Evolutionary conservation across 2,329 filamentous ascomycete genomes (phyloP).

Genomic region (Ophiostoma angusticollis): DNA sequence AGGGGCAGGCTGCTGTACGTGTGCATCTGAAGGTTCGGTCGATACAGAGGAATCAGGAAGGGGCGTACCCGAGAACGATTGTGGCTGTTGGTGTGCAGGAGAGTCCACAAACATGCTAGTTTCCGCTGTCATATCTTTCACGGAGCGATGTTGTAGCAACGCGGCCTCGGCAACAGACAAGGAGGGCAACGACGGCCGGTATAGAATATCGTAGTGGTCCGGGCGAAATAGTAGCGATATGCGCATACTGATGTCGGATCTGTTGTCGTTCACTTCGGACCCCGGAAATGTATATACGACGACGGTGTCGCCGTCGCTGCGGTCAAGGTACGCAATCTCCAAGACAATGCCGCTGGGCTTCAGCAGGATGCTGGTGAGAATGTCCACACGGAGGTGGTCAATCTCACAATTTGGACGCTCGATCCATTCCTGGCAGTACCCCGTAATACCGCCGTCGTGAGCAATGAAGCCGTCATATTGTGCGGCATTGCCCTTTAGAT

Average conservation of each 20-base stretch:
- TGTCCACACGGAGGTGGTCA: slow-evolving; percentile 73
- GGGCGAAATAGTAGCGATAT: slow-evolving; percentile 53
- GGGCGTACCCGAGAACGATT: too few species aligned
- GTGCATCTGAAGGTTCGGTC: too few species aligned
- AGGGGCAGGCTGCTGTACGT: too few species aligned
- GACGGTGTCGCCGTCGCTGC: slow-evolving; percentile 63
- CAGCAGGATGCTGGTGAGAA: slow-evolving; percentile 66
- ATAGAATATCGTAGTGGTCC: slow-evolving; percentile 90
- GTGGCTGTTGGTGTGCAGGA: too few species aligned
- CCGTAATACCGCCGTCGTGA: slow-evolving; percentile 43
- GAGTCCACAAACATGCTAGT: too few species aligned
- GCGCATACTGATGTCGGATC: slow-evolving; percentile 34
- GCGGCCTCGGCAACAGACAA: slow-evolving; percentile 1
- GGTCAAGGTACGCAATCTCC: slow-evolving; percentile 84
- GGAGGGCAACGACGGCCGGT: slow-evolving; percentile 27
- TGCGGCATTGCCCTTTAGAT: slow-evolving; percentile 61
- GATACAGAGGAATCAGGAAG: too few species aligned
- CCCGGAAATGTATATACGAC: slow-evolving; percentile 59
- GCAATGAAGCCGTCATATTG: slow-evolving; percentile 62
- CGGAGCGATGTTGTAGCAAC: neutral
- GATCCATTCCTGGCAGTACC: slow-evolving; percentile 58
- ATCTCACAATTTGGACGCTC: slow-evolving; percentile 73
- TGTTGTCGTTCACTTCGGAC: slow-evolving; percentile 37
- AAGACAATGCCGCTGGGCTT: slow-evolving; percentile 67
- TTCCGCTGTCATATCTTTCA: too few species aligned